A percentile compares a stretch with the other conserved stretches of the same genome.
Conservation (phyloP, 2,329 filamentous ascomycete genomes). For the Penicillium sp. region DNA sequence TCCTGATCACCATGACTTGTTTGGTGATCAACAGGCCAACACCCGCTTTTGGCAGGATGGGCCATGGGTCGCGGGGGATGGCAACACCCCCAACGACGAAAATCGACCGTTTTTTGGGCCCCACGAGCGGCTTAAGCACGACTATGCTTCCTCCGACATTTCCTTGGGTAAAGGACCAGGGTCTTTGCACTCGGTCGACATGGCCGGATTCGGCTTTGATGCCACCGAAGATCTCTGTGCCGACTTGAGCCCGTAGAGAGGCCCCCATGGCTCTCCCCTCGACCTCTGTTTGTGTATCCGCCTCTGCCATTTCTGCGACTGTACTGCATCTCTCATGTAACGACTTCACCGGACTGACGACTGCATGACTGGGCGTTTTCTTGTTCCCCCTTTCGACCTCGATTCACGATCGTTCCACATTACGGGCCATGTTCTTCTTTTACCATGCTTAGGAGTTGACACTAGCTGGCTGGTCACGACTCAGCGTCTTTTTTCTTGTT, state of each 20-base stretch:
- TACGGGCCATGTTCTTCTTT: constrained; percentile 19
- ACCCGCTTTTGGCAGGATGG: constrained; percentile 43
- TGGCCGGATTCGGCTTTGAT: constrained; percentile 43
- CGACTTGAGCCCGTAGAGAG: constrained; percentile 36
- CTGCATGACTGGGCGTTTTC: constrained; percentile 40
- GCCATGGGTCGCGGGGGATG: constrained; percentile 40
- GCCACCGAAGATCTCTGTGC: constrained; percentile 33
- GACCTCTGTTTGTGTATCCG: constrained; percentile 11
- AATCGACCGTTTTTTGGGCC: constrained; percentile 42
- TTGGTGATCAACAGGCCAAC: constrained; percentile 42
- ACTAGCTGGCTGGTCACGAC: constrained; percentile 32
- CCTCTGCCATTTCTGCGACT: constrained; percentile 23
- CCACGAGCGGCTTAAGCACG: constrained; percentile 40
- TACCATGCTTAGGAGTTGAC: constrained; percentile 26
- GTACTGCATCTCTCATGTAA: constrained; percentile 36
- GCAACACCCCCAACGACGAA: constrained; percentile 40
- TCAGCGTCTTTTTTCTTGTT: constrained; percentile 25
- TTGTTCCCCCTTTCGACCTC: constrained; percentile 19
- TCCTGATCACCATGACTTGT: constrained; percentile 42
- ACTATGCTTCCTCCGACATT: constrained; percentile 43
- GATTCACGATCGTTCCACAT: constrained; percentile 18
- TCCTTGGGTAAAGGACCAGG: constrained; percentile 40
- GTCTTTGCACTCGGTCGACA: constrained; percentile 42
- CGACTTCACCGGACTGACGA: constrained; percentile 38
- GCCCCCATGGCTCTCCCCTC: background rate